Base-by-base conservation (phyloP, 208 protist genomes). In the Leptomonas pyrrhocoris region DNA sequence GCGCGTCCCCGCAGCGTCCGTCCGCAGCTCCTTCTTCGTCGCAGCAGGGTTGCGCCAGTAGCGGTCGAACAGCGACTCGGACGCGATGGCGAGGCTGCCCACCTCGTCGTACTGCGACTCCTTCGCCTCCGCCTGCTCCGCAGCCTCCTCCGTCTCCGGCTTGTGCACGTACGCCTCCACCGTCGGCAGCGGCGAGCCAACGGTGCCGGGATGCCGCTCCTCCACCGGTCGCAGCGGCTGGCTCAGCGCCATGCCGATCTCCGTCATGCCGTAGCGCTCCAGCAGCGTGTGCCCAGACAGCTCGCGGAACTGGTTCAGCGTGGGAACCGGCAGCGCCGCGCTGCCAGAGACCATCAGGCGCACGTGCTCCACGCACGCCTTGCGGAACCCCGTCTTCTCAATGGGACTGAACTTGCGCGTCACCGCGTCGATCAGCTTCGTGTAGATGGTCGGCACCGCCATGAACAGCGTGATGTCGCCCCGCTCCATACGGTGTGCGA, bases 361-460 rank as follows among this genome's bases (percentile, higher is more conserved):
- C 3, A 99, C 68, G 31, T 64, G 55, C 13, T 66, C 75, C 27
- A 68, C 28, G n/a, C 81, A 79, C 12, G 63, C 61, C 34, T 68
- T 80, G 53, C 76, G 74, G 61, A 93, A 95, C 6, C 59, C 79
- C 15, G 45, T 55, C 62, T 80, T 69, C 71, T 90, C 85, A 34
- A 80, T 51, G 2, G 58, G 51, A 8, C 78, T 84, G 59, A 92
- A 90, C 4, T 46, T 46, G 51, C 72, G 34, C 68, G 55, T 15
- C 80, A 69, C 40, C 89, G 77, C 1, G 72, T 69, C 15, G 66
- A 97, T 92, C 21, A 98, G 53, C 56, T 97, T 97, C 43, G 85
- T 87, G 85, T 99, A 99, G 43, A 99, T 95, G 1, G 98, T 98
- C 7, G 98, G 98, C 0, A 99, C 98, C n/a, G 96, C 97, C 97